These are phyloP conservation scores for Cladorrhinum samala DNA, from an alignment of 495 filamentous ascomycete genomes.

Conservation along the genomic window DNA sequence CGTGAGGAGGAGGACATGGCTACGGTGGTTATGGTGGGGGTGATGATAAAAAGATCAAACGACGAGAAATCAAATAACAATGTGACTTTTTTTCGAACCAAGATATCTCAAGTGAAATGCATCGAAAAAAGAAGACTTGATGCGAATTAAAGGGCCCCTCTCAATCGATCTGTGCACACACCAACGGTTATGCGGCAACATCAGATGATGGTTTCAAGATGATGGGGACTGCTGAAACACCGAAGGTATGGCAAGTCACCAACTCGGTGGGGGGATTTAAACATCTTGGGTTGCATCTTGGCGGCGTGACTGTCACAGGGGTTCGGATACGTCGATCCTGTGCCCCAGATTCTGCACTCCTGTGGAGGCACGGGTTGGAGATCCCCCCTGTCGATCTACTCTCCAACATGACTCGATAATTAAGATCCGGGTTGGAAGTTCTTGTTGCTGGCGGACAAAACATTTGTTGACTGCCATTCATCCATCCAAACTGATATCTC, in stretches of 20 bases:
- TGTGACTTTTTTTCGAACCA: too few relatives aligned
- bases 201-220: background rate
- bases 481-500: too few relatives aligned
- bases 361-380: constrained; percentile 1
- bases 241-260: background rate
- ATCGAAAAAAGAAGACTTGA: too few relatives aligned
- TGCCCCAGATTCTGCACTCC: constrained; percentile 10
- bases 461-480: background rate
- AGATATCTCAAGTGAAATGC: too few relatives aligned
- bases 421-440: background rate
- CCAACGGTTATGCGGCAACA: background rate
- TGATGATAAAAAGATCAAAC: background rate
- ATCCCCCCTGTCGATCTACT: constrained; percentile 1
- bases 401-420: background rate
- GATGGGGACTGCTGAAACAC: background rate
- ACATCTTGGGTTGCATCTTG: background rate
- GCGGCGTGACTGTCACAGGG: constrained; percentile 1
- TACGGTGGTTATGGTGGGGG: background rate
- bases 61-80: background rate
- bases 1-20: background rate
- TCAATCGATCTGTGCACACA: background rate
- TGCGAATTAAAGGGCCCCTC: background rate
- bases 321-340: constrained; percentile 2
- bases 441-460: background rate
- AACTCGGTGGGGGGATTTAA: background rate